These are phyloP conservation scores for Hirschfeldia incana DNA, from an alignment of 345 rosid genomes.

Conservation along the genomic window DNA sequence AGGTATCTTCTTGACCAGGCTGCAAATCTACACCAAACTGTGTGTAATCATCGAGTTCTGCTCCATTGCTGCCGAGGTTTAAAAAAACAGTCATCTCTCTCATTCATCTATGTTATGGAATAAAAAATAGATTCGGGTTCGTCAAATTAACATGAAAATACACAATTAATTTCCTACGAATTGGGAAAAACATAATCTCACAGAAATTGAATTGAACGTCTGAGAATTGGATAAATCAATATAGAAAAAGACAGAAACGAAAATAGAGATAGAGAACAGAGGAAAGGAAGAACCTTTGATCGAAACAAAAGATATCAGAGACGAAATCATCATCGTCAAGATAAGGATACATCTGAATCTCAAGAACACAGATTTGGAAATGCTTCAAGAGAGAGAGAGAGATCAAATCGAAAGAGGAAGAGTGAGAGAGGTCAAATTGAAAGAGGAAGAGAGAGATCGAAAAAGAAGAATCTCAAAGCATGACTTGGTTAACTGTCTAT, in stretches of 20 bases:
- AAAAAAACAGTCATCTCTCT: conserved; percentile 6
- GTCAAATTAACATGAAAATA: conserved; percentile 6
- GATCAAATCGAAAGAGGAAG: conserved; percentile 13
- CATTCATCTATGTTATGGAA: not conserved
- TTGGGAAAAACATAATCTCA: not conserved
- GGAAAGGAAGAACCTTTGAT: conserved; percentile 33
- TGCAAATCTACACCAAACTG: conserved; percentile 30
- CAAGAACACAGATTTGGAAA: conserved; percentile 3
- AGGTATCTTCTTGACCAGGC: conserved; percentile 17
- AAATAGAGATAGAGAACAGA: not conserved
- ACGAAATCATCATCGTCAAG: conserved; percentile 37
- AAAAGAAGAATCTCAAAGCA: too few relatives aligned
- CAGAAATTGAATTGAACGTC: not conserved
- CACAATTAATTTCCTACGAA: not conserved
- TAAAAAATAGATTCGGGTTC: conserved; percentile 18
- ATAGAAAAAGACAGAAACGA: not conserved
- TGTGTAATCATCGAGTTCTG: conserved; percentile 37
- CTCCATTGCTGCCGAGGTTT: conserved; percentile 27
- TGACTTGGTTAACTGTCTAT: too few relatives aligned
- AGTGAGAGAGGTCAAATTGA: not conserved
- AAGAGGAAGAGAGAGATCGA: too few relatives aligned
- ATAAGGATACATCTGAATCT: conserved; percentile 33
- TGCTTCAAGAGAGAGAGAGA: conserved; percentile 18
- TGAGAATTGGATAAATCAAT: not conserved
- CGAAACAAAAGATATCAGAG: conserved; percentile 33